Evolutionary conservation across 2,329 filamentous ascomycete species (phyloP), one percentile per base, ranked within the genome.

Genomic region (Aureobasidium pullulans): DNA sequence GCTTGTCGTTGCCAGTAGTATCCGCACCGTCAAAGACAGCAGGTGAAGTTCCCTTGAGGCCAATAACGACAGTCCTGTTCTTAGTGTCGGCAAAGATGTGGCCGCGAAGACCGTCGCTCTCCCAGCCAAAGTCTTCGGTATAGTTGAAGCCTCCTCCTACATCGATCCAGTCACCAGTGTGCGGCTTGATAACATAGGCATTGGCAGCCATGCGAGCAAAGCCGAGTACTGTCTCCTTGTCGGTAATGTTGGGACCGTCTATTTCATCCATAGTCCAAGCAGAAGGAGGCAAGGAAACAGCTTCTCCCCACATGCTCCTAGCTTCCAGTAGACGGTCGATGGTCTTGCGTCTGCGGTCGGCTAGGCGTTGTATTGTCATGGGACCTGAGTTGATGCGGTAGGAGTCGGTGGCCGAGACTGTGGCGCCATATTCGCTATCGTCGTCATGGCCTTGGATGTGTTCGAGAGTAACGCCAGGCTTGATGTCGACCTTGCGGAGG

Each of bases 11-110:
- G 29, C 91, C 96, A 0, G 93, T 97, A 1, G 94, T 97, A 54
- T 92, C 93, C 39, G 93, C 89, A n/a, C 94, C 94, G 71, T 97
- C 93, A 70, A 96, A 97, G 3, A 97, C 86, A 11, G 94, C 93
- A 1, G 87, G 84, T 8, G 76, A 68, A 0, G 92, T 96, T 57
- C 93, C 94, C 75, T 99, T 99, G 60, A 99, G 75, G 5, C 90
- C 92, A 64, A 97, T 94, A 43, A 97, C 85, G 57, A 97, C 81
- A 1, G 93, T 97, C 37, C 84, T 84, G 72, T 97, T 96, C 40
- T 76, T 83, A 66, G 91, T 84, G 68, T 97, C 91, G 15, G 89
- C 87, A 75, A 93, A 97, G 59, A 99, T 85, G 72, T 99, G 94
- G 2, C 94, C 94, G 59, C 93, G 85, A 29, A 97, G 79, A 2